Evolutionary conservation across 306 rosid species (phyloP), one percentile per base, ranked within the genome.

Genomic region (Cicer arietinum): DNA sequence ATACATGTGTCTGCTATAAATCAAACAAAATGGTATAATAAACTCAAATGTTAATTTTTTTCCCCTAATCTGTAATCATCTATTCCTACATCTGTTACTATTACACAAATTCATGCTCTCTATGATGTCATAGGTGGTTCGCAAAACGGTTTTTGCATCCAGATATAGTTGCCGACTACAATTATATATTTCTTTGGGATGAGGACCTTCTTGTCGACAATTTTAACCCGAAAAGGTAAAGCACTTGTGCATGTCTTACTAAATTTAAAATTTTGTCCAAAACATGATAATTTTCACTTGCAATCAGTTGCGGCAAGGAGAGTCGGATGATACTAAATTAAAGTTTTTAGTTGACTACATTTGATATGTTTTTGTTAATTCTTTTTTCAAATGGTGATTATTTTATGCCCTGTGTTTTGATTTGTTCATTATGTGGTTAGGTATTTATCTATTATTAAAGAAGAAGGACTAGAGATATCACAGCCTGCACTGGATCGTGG

Each of bases 91-190:
- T 20, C 35, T 39, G 7, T 52, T 47, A 66, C 42, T 66, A 51
- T 43, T 56, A 46, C 69, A 75, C 39, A 7, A 57, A 75, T 67
- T 35, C 37, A 44, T 76, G 44, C 60, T 47, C 56, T 12, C 39
- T 77, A 40, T 66, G 48, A 66, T 67, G 67, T 37, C 54, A 53
- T 41, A 94, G 98, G 98, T 94, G 98, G 98, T 91, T 94, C 50
- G 94, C 98, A 4, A 94, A 94, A 69, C 91, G 98, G 8, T 94
- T 94, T 86, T 69, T 94, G 87, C 98, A 94, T 86, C 98, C 98
- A 69, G 97, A 91, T 80, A 85, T 94, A 77, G 89, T 91, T 81
- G 81, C 88, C 35, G 91, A 84, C 76, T 94, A 94, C 52, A 65
- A 86, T 76, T 89, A 87, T 79, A 86, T 94, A 56, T 94, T 94